Conservation (phyloP, 768 basidiomycete genomes). For the Leccinum subtestaceum region DNA sequence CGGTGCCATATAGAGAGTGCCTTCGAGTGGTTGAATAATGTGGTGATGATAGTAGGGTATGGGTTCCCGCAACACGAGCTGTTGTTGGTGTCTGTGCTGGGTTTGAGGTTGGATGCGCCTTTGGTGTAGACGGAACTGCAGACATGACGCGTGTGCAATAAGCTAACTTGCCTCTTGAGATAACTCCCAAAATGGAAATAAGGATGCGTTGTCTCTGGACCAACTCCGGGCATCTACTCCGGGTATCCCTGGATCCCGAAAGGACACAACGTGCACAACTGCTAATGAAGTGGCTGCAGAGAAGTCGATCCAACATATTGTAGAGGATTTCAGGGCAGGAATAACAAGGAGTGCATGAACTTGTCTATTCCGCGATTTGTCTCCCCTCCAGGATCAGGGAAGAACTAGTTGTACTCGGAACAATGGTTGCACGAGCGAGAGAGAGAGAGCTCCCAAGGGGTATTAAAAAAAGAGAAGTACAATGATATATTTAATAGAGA, state of each 20-base stretch:
- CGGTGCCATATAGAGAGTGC: constrained; percentile 94
- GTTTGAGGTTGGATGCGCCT: constrained; percentile 15
- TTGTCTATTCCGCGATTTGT: not conserved
- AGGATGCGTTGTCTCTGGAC: no score
- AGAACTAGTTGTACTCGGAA: no score
- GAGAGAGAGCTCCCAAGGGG: not conserved
- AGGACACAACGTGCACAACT: no score
- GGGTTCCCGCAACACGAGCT: constrained; percentile 46
- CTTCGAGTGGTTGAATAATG: constrained; percentile 82
- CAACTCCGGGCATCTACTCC: no score
- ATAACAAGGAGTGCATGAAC: not conserved
- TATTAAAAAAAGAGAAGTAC: no score
- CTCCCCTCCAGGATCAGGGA: no score
- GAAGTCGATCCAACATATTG: not conserved
- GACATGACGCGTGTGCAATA: constrained; percentile 27
- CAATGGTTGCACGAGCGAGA: no score
- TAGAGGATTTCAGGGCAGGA: not conserved
- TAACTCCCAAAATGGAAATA: no score
- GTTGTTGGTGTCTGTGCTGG: constrained; percentile 55
- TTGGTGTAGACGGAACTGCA: constrained; percentile 34
- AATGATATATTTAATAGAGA: no score
- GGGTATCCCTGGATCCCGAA: no score
- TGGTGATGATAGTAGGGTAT: constrained; percentile 66
- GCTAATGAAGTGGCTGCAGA: not conserved
- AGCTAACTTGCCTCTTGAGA: not conserved